Evolutionary conservation across 2,329 filamentous ascomycete genomes (phyloP), one percentile per base, ranked within the genome.

Genomic region (Hypoxylon sp.): DNA sequence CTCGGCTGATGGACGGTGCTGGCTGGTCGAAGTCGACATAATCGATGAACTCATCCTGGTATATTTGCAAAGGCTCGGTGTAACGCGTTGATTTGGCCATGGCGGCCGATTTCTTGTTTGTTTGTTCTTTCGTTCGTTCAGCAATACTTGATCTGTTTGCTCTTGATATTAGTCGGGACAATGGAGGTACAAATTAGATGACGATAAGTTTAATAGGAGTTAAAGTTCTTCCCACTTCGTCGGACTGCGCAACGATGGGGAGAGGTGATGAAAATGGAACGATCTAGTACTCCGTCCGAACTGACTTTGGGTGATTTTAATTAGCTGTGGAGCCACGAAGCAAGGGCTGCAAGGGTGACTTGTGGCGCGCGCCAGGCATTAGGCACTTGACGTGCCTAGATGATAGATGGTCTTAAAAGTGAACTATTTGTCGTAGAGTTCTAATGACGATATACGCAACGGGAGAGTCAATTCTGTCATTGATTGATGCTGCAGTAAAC

Each of bases 31-130:
- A 77, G 56, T 75, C 73, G 53, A 78, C 72, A 68, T 83, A 72
- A 68, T 83, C 80, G 52, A 79, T 76, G 61, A 75, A 83, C n/a
- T n/a, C n/a, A n/a, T n/a, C n/a, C n/a, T n/a, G n/a, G n/a, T n/a
- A n/a, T 57, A 82, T 78, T 25, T 76, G 73, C 27, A 81, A 68
- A 36, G 77, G 73, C 69, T 80, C 76, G 63, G 70, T 63, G 55
- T 76, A 76, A 63, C 73, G 76, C 68, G 77, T 73, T 63, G 73
- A 71, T 71, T 76, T 76, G 74, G 78, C 78, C 80, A 83, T 83
- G 48, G 59, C 69, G 75, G 75, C 78, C 76, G 53, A 34, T 42
- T 30, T 31, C 41, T 36, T 7, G 45, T 27, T 45, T 36, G 20
- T 40, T 53, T 37, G 40, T 55, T 25, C 34, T 34, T 59, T 13